Conservation (phyloP, 805 yeast genomes). For the Isabelozyma pseudorhagii region DNA sequence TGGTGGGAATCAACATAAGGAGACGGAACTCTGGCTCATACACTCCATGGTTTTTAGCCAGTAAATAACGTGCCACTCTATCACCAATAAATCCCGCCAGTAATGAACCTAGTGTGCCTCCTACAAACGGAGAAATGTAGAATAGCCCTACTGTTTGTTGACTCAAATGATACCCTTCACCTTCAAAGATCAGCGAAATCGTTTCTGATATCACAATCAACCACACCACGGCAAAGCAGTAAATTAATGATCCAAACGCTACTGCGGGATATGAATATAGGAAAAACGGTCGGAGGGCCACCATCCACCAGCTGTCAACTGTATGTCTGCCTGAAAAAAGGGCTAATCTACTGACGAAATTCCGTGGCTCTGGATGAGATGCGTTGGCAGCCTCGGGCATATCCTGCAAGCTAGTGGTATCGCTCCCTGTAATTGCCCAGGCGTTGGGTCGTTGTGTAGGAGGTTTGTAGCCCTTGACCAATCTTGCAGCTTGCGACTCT, state of each 20-base stretch:
- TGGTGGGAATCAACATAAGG: constrained; percentile 48
- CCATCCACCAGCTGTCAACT: constrained; percentile 52
- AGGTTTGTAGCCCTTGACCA: constrained; percentile 20
- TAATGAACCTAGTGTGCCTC: constrained; percentile 56
- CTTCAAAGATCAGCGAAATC: constrained; percentile 46
- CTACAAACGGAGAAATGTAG: constrained; percentile 54
- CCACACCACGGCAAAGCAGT: constrained; percentile 61
- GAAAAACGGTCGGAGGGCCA: constrained; percentile 52
- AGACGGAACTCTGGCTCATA: constrained; percentile 65
- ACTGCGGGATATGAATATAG: constrained; percentile 50
- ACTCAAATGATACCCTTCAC: constrained; percentile 43
- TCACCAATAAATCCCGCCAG: constrained; percentile 53
- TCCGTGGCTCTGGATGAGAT: not conserved
- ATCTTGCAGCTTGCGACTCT: constrained; percentile 48
- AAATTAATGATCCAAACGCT: constrained; percentile 48
- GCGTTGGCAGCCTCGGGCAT: constrained; percentile 1
- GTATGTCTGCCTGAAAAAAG: constrained; percentile 50
- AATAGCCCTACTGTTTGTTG: constrained; percentile 49
- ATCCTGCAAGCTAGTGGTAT: not conserved
- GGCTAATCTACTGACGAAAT: constrained; percentile 29
- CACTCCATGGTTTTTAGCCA: constrained; percentile 46
- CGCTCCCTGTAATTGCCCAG: constrained; percentile 12
- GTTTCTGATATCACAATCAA: constrained; percentile 59
- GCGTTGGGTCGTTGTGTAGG: constrained; percentile 28
- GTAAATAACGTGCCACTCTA: constrained; percentile 41